These are phyloP conservation scores for Saprolegnia parasitica DNA, from an alignment of 352 stramenopile genomes.

Conservation along the genomic window DNA sequence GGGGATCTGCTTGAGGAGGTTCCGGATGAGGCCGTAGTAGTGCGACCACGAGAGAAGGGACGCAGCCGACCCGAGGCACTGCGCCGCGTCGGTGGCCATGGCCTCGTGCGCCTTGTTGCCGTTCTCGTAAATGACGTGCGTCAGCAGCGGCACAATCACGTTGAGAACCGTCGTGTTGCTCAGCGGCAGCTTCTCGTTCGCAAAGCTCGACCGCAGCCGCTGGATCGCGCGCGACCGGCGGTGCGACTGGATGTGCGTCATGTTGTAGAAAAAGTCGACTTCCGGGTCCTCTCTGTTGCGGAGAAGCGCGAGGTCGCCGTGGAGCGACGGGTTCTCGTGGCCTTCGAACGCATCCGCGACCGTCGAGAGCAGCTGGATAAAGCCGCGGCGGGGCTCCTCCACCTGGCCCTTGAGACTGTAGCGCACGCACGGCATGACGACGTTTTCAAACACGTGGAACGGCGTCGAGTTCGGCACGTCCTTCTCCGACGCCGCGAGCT, in stretches of 20 bases:
- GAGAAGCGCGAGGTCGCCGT: slow-evolving; percentile 58
- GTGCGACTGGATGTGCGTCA: slow-evolving; percentile 98
- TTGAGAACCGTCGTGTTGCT: slow-evolving; percentile 89
- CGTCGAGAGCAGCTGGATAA: slow-evolving; percentile 75
- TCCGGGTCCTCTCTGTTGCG: slow-evolving; percentile 86
- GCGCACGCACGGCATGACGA: slow-evolving; percentile 85
- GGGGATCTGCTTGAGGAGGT: slow-evolving; percentile 88
- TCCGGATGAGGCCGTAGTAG: slow-evolving; percentile 90
- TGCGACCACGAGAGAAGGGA: slow-evolving; percentile 94
- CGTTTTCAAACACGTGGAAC: slow-evolving; percentile 75
- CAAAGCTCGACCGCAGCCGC: slow-evolving; percentile 57
- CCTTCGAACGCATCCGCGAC: slow-evolving; percentile 51
- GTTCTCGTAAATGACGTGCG: slow-evolving; percentile 95
- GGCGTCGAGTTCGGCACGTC: slow-evolving; percentile 41
- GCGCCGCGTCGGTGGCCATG: slow-evolving; percentile 91
- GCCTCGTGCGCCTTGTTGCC: slow-evolving; percentile 91
- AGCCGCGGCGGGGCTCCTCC: slow-evolving; percentile 77
- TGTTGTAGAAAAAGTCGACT: slow-evolving; percentile 98
- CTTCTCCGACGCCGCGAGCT: slow-evolving; percentile 39
- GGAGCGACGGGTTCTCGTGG: slow-evolving; percentile 50
- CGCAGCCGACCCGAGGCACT: slow-evolving; percentile 86
- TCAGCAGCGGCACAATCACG: slow-evolving; percentile 92
- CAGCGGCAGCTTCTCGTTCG: slow-evolving; percentile 39
- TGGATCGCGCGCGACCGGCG: slow-evolving; percentile 89
- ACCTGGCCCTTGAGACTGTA: slow-evolving; percentile 69